Base-by-base conservation (phyloP, 83 land plant genomes). In the Picea abies region DNA sequence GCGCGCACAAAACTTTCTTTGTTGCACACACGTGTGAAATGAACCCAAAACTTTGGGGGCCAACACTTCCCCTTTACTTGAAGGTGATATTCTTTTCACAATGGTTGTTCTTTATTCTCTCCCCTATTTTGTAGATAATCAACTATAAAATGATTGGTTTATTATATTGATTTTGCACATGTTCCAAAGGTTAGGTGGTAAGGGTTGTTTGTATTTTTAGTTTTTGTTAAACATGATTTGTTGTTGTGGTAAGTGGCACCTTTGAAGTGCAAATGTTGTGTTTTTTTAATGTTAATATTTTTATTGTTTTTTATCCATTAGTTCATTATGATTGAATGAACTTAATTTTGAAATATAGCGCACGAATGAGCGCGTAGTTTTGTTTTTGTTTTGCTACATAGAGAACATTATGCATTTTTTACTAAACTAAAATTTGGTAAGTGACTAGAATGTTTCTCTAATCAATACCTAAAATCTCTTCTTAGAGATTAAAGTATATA, bases 151-250 rank as follows among this genome's bases (percentile, higher is more conserved):
- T 23, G 35, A 3, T 83, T 41, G 41, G 1, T 44, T 12, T 47
- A 63, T 39, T 26, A 11, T 68, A n/a, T 62, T 37, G n/a, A 96
- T 80, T 16, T 41, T 73, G 3, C 89, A 81, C 85, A 98, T 96
- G 97, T 64, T 75, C 89, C 52, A 92, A 92, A 37, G 96, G 96
- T 32, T 96, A 96, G 85, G 0, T 82, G 68, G 99, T 94, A 29
- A 88, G 97, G 60, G 91, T 96, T 61, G 84, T 98, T 44, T 89
- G 87, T 83, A 88, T 98, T 78, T 99, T 97, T 11, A 92, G 83
- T 79, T 98, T 98, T 83, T 85, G 87, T 79, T 94, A 92, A 65
- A 93, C 99, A 16, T 95, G 97, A 80, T 76, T 84, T 65, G 99
- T 96, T 37, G 97, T 98, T 20, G 82, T 92, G 92, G 99, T 98